Evolutionary conservation across 2,329 filamentous ascomycete species (phyloP).

Genomic region (Elsinoe arachidis): DNA sequence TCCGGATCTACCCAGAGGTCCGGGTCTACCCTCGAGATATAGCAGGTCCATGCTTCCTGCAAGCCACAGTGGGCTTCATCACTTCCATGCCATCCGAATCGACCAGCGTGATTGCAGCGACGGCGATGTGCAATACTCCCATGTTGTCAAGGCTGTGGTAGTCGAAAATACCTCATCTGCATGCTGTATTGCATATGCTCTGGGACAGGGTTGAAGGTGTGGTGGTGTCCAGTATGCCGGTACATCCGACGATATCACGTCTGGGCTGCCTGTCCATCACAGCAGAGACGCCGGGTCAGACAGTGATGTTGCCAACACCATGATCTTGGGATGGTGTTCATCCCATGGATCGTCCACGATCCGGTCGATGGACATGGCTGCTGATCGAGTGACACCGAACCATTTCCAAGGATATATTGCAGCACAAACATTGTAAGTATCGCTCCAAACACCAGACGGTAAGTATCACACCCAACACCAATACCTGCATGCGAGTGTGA

Average conservation of each 20-base stretch:
- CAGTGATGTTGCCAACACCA: too few species aligned
- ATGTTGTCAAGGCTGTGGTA: neutral
- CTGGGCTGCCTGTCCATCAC: too few species aligned
- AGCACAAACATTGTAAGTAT: too few species aligned
- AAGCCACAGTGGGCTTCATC: neutral
- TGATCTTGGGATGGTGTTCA: too few species aligned
- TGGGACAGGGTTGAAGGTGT: neutral
- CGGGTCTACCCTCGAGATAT: neutral
- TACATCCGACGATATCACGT: too few species aligned
- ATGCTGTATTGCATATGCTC: neutral
- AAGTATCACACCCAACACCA: too few species aligned
- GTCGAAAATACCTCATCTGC: neutral
- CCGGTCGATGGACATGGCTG: too few species aligned
- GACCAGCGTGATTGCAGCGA: neutral
- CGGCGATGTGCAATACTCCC: neutral
- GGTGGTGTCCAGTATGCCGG: neutral
- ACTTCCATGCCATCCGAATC: neutral
- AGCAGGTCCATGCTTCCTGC: constrained; percentile 9
- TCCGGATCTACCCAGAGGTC: neutral
- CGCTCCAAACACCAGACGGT: too few species aligned
- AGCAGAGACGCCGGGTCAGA: too few species aligned
- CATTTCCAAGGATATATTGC: too few species aligned
- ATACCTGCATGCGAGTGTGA: neutral
- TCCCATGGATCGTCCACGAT: too few species aligned
- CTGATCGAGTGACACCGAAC: too few species aligned